Evolutionary conservation across 2,329 filamentous ascomycete species (phyloP).

Genomic region (Trichoderma asperellum): DNA sequence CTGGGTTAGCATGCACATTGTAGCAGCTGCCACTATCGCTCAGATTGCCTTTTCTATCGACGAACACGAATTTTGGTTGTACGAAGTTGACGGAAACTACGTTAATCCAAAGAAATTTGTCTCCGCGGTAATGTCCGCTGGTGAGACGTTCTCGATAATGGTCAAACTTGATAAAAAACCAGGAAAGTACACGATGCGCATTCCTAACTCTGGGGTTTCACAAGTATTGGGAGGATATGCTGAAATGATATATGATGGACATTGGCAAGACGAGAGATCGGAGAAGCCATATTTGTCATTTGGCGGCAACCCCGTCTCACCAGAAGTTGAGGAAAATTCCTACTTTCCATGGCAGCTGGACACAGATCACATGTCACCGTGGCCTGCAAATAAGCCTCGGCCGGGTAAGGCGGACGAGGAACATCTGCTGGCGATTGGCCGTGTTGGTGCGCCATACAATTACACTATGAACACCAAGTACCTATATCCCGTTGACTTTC

Average conservation of each 20-base stretch:
- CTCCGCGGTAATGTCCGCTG: conserved; percentile 52
- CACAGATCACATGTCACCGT: conserved; percentile 40
- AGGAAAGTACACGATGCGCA: conserved; percentile 59
- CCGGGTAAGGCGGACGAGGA: conserved; percentile 50
- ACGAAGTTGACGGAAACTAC: conserved; percentile 58
- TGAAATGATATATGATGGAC: conserved; percentile 10
- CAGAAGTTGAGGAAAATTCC: conserved; percentile 34
- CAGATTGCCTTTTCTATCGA: conserved; percentile 54
- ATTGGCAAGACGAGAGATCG: not conserved
- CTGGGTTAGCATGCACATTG: conserved; percentile 60
- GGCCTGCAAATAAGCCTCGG: conserved; percentile 52
- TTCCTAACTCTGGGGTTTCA: conserved; percentile 53
- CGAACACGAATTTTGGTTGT: conserved; percentile 56
- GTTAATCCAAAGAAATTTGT: conserved; percentile 56
- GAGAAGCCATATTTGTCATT: conserved; percentile 46
- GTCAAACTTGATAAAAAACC: conserved; percentile 49
- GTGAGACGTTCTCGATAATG: conserved; percentile 58
- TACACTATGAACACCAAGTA: conserved; percentile 57
- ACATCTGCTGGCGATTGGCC: conserved; percentile 48
- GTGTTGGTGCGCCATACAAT: conserved; percentile 50
- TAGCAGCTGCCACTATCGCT: conserved; percentile 54
- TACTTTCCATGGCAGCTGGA: conserved; percentile 47
- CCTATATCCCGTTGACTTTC: conserved; percentile 44
- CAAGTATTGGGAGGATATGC: conserved; percentile 60
- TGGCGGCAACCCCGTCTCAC: conserved; percentile 4